A percentile compares a stretch with the other conserved stretches of the same genome.
Evolutionary conservation across 2,329 filamentous ascomycete genomes (phyloP).

Genomic region (Phyllosticta citribraziliensis): DNA sequence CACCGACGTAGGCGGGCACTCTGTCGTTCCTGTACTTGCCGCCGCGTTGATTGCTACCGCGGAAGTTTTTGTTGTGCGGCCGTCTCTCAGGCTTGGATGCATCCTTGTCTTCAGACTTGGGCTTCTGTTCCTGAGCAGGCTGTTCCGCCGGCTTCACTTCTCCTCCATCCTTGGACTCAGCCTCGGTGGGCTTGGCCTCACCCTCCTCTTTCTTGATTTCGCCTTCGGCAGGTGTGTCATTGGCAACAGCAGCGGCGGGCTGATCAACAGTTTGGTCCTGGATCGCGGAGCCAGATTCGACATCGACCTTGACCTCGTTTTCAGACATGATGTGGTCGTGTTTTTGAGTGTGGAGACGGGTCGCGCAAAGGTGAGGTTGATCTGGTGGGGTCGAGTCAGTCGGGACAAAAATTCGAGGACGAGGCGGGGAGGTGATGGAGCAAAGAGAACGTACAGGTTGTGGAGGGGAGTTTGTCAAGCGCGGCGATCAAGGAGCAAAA

Average conservation of each 20-base stretch:
- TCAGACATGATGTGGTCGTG: slow-evolving; percentile 2
- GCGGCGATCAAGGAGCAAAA: neutral
- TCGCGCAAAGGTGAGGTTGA: neutral
- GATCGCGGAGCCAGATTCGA: slow-evolving; percentile 13
- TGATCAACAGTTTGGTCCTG: slow-evolving; percentile 11
- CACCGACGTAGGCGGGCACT: slow-evolving; percentile 32
- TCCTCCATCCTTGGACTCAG: neutral
- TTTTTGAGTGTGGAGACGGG: neutral
- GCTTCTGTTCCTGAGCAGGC: slow-evolving; percentile 12
- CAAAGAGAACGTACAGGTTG: neutral
- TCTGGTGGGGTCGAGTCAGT: slow-evolving; percentile 7
- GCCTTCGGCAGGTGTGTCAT: neutral
- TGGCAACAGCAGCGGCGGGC: neutral
- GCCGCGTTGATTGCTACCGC: neutral
- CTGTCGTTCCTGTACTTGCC: neutral
- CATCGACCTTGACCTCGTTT: slow-evolving; percentile 14
- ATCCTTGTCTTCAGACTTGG: slow-evolving; percentile 13
- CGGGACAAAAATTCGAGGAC: slow-evolving; percentile 4
- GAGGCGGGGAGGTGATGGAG: neutral
- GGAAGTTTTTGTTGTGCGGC: slow-evolving; percentile 12
- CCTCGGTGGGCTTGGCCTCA: slow-evolving; percentile 12
- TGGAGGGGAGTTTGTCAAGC: neutral
- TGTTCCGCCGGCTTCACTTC: slow-evolving; percentile 11
- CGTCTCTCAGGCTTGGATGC: neutral
- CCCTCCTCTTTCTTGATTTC: neutral